Percentiles rank a stretch among this genome's conserved stretches.
These are phyloP conservation scores for Botrytis deweyae DNA, from an alignment of 2,329 filamentous ascomycete genomes.

Conservation along the genomic window DNA sequence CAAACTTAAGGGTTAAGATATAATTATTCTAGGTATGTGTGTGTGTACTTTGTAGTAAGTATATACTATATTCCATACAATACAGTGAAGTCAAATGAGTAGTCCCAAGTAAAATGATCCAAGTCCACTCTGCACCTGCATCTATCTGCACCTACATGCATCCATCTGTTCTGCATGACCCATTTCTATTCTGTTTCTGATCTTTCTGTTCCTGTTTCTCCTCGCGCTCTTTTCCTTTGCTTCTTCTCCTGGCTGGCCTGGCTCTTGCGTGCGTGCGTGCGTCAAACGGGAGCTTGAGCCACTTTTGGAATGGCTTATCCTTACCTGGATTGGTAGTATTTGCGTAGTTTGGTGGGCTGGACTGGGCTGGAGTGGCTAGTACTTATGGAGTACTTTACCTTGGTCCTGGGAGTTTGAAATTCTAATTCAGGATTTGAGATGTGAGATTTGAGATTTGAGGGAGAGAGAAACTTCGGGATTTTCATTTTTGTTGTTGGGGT, in stretches of 20 bases:
- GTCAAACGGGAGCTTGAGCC: not conserved
- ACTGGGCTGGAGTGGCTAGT: no score
- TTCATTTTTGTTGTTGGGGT: not conserved
- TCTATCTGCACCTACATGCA: not conserved
- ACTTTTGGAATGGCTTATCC: not conserved
- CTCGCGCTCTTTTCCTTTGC: not conserved
- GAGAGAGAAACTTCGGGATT: not conserved
- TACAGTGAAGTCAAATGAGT: no score
- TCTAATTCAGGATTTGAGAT: no score
- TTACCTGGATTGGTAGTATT: not conserved
- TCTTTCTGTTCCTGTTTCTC: not conserved
- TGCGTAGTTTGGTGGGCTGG: no score
- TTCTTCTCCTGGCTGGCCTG: not conserved
- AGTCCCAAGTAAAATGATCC: not conserved
- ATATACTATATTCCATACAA: no score
- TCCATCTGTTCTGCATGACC: not conserved
- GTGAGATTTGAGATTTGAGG: not conserved
- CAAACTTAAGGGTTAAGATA: not conserved
- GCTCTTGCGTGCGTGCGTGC: not conserved
- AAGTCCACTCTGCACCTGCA: not conserved
- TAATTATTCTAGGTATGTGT: not conserved
- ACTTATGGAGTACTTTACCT: no score
- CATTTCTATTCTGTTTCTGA: not conserved
- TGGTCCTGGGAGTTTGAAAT: no score
- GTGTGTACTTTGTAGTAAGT: no score